Evolutionary conservation across 192 early-diverging fungal genomes (phyloP), one percentile per base, ranked within the genome.

Genomic region (Dissophora ornata): DNA sequence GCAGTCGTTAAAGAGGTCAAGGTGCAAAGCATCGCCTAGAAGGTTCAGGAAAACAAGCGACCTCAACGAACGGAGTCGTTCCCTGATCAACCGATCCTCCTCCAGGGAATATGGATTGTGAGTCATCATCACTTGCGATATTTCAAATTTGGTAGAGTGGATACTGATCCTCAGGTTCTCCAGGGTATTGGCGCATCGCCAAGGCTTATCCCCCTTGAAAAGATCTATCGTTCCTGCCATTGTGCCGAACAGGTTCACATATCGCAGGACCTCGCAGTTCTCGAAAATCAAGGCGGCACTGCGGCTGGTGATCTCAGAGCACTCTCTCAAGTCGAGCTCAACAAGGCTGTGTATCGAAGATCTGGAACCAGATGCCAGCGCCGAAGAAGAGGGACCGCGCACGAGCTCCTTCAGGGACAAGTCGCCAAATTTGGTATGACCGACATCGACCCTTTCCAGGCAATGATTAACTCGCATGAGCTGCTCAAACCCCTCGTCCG

Each of bases 181-280:
- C 28, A 53, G 28, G 29, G 9, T 19, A 12, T 53, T 53, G n/a
- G 32, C n/a, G 16, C 51, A 53, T 4, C 13, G 28, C 51, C 51
- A 53, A 18, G 51, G 51, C 30, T 44, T 53, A 44, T 33, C 12
- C 6, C 45, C 29, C 2, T 51, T 63, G 26, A 63, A 63, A n/a
- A 63, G 61, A 4, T 63, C 34, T 12, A 63, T 36, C 16, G 48
- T 63, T 7, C 61, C 61, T 36, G 38, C 61, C 6, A 1, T 18
- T 0, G 61, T 63, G 24, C 33, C 36, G 13, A 18, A 22, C 36
- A 51, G 24, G 38, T 41, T 63, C 38, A 63, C 18, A n/a, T 6
- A 5, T 2, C 22, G 59, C 44, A 62, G 5, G 29, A 3, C 2
- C 2, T 18, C 15, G 18, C 51, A 53, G 15, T 30, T 53, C 51